Evolutionary conservation across 2,329 filamentous ascomycete genomes (phyloP), one percentile per base, ranked within the genome.

Genomic region (Grosmannia penicillata): DNA sequence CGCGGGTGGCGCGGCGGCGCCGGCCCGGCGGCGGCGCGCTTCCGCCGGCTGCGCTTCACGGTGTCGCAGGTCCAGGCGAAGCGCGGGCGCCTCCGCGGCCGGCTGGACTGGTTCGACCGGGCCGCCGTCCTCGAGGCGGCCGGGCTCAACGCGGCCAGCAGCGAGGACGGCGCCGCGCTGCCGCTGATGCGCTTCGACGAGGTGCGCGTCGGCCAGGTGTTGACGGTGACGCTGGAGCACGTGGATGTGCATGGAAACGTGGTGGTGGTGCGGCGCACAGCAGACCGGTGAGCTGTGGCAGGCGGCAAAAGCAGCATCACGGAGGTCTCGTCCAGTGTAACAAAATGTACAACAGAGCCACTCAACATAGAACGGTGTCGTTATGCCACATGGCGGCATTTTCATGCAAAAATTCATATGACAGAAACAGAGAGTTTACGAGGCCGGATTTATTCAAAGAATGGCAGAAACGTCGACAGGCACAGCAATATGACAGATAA

Each of bases 141-240:
- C 1, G 55, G 54, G 3, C 46, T 74, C 15, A 46, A 45, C 11
- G 26, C n/a, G n/a, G n/a, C 31, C 29, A 4, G 17, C 8, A 14
- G 19, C 30, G 15, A 22, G 7, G 14, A 24, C 10, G 24, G 26
- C 26, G 6, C 13, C 6, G 22, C 24, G 6, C 22, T 36, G 14
- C 15, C 14, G 0, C 9, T 15, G 4, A 21, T 59, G 19, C 45
- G 63, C 39, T 53, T 56, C n/a, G 59, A 71, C 19, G 49, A 40
- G 18, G 50, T 73, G 18, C 53, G 54, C 22, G 45, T 61, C 8
- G 70, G 66, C 6, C 71, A 76, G 49, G 54, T 62, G n/a, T 68
- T 72, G 42, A 63, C 70, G 44, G 73, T 75, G 24, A 63, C 67
- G 51, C 55, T 78, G 28, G 47, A 44, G n/a, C 56, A 73, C 43